These are phyloP conservation scores for Claviceps fusiformis DNA, from an alignment of 2,329 filamentous ascomycete genomes.

Conservation along the genomic window DNA sequence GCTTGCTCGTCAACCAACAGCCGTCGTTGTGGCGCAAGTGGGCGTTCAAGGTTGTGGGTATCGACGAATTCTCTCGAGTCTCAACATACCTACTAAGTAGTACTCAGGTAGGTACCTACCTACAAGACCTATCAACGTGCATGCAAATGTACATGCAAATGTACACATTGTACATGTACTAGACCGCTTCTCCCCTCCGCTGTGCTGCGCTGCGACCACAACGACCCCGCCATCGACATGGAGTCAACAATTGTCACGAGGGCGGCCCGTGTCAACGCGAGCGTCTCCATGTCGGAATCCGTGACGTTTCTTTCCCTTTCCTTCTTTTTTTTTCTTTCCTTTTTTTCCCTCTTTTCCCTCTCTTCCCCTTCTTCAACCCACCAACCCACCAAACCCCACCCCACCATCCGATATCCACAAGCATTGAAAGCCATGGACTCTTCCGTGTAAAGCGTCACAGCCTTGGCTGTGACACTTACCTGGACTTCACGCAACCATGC, in stretches of 20 bases:
- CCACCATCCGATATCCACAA: background rate
- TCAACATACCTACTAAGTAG: background rate
- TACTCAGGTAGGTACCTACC: background rate
- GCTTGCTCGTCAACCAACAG: background rate
- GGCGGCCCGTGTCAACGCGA: background rate
- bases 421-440: conserved; percentile 25
- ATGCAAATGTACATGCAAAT: no score
- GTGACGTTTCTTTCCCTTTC: background rate
- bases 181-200: background rate
- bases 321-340: background rate
- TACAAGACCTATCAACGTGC: background rate
- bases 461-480: conserved; percentile 38
- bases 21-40: background rate
- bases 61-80: background rate
- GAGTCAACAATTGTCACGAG: background rate
- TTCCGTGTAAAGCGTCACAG: conserved; percentile 35
- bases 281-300: background rate
- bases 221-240: background rate
- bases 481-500: conserved; percentile 30
- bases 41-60: background rate
- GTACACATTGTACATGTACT: no score
- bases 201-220: background rate
- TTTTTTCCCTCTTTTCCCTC: background rate
- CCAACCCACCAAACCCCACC: background rate
- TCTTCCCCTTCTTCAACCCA: background rate